Evolutionary conservation across 1,139 yeast species (phyloP).

Genomic region (Saccharomyces hybrid): DNA sequence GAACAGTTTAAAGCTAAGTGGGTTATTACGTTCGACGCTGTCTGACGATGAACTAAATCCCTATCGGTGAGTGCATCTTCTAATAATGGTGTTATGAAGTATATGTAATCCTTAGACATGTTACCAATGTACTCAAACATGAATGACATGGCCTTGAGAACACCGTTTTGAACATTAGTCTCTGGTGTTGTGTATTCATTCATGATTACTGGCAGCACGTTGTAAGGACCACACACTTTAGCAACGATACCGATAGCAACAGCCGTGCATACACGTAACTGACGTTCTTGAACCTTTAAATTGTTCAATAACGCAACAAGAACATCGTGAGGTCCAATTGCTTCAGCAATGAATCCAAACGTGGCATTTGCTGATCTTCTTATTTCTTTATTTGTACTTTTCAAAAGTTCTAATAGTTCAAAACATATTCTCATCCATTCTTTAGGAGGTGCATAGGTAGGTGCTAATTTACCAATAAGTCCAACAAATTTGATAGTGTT

Average conservation of each 20-base stretch:
- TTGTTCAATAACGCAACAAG: conserved; percentile 77
- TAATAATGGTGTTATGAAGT: conserved; percentile 69
- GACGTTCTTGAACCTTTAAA: conserved; percentile 89
- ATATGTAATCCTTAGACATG: conserved; percentile 73
- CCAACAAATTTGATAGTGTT: conserved; percentile 77
- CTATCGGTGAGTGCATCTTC: conserved; percentile 90
- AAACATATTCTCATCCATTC: conserved; percentile 98
- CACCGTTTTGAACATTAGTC: conserved; percentile 91
- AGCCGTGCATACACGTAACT: conserved; percentile 92
- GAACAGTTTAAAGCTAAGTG: conserved; percentile 75
- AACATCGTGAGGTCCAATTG: conserved; percentile 96
- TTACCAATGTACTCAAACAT: conserved; percentile 89
- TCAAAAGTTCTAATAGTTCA: conserved; percentile 82
- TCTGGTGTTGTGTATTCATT: conserved; percentile 93
- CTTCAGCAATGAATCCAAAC: conserved; percentile 84
- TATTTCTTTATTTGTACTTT: conserved; percentile 72
- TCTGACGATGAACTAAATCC: conserved; percentile 90
- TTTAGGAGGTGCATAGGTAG: conserved; percentile 79
- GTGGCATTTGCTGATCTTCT: conserved; percentile 84
- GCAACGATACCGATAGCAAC: conserved; percentile 98
- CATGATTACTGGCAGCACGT: conserved; percentile 94
- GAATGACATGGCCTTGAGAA: conserved; percentile 84
- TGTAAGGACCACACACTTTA: conserved; percentile 85
- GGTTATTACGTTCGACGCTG: conserved; percentile 82
- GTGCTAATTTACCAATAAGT: conserved; percentile 71